Conservation (phyloP, 441 rosid species). For the Arabidopsis lyrata region DNA sequence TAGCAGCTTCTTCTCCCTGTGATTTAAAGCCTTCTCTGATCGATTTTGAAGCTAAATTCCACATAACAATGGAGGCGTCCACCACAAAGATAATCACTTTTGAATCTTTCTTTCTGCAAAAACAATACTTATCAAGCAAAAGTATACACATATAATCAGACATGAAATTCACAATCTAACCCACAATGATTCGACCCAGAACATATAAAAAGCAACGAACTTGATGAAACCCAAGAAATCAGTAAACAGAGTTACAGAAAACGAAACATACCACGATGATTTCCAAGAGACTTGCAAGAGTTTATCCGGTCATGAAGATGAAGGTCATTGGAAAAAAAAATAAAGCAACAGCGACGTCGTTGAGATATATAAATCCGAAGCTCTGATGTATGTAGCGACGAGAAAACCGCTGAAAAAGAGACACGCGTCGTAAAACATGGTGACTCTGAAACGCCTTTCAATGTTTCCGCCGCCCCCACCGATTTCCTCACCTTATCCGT, state of each 20-base stretch:
- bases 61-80: conserved; percentile 48
- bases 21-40: conserved; percentile 47
- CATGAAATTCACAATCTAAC: background rate
- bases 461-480: conserved; percentile 34
- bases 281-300: background rate
- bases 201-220: conserved; percentile 18
- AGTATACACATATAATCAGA: conserved; percentile 1
- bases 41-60: conserved; percentile 65
- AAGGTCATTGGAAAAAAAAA: background rate
- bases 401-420: background rate
- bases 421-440: conserved; percentile 40
- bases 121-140: background rate
- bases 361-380: background rate
- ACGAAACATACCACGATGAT: conserved; percentile 30
- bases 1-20: conserved; percentile 43
- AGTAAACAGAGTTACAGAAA: background rate
- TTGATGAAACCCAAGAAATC: conserved; percentile 17
- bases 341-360: too few relatives aligned
- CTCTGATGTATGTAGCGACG: background rate
- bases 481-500: background rate
- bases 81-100: background rate
- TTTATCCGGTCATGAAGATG: background rate
- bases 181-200: background rate
- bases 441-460: conserved; percentile 40
- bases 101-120: background rate